A percentile compares a stretch with the other conserved stretches of the same genome.
These are phyloP conservation scores for Spiraea crenata DNA, from an alignment of 331 rosid genomes.

Conservation along the genomic window DNA sequence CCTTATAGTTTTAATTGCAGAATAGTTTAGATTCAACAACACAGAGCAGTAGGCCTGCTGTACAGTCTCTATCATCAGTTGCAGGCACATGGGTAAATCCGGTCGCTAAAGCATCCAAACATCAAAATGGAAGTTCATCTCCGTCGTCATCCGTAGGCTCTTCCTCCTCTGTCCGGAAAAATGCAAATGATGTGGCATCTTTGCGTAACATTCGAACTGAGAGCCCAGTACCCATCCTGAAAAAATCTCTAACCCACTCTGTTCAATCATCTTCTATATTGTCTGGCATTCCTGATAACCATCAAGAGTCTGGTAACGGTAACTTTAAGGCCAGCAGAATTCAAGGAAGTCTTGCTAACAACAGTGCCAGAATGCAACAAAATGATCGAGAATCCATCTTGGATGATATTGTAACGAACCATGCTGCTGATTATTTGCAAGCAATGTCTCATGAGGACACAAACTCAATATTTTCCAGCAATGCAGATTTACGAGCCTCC, in stretches of 20 bases:
- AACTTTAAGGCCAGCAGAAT: conserved; percentile 17
- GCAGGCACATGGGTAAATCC: conserved; percentile 28
- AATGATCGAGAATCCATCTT: conserved; percentile 21
- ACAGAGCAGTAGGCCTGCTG: conserved; percentile 21
- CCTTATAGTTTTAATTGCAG: conserved; percentile 48
- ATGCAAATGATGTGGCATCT: conserved; percentile 21
- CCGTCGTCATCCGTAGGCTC: conserved; percentile 15
- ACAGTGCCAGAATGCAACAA: conserved; percentile 36
- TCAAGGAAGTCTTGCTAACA: conserved; percentile 20
- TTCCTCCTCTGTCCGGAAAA: conserved; percentile 26
- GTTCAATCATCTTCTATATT: conserved; percentile 24
- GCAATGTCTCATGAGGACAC: conserved; percentile 29
- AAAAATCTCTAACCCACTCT: conserved; percentile 26
- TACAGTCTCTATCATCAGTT: conserved; percentile 27
- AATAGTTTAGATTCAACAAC: conserved; percentile 29
- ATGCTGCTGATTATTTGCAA: conserved; percentile 32
- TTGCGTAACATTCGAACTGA: conserved; percentile 28
- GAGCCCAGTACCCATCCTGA: conserved; percentile 28
- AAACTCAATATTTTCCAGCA: conserved; percentile 26
- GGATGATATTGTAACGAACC: conserved; percentile 17
- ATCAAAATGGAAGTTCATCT: conserved; percentile 33
- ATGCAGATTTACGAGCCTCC: conserved; percentile 29
- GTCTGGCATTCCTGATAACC: conserved; percentile 14
- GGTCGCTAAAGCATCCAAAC: conserved; percentile 25
- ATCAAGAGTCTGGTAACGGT: conserved; percentile 8